These are phyloP conservation scores for Auxenochlorella pyrenoidosa DNA, from an alignment of 139 green algal genomes.

Conservation along the genomic window DNA sequence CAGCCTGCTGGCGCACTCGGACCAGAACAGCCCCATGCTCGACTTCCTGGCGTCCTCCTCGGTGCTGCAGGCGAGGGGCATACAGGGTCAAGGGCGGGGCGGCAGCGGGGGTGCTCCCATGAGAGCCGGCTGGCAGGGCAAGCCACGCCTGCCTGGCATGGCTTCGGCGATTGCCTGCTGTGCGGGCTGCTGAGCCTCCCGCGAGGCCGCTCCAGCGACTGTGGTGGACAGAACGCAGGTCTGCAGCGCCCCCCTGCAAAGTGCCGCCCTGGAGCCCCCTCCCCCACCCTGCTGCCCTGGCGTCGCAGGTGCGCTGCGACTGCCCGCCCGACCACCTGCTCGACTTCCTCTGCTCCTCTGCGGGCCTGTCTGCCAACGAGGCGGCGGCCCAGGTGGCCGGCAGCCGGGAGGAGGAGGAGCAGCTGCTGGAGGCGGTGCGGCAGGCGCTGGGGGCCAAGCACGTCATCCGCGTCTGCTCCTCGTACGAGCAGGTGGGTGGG, in stretches of 20 bases:
- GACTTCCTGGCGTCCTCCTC: conserved; percentile 76
- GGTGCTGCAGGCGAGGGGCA: conserved; percentile 75
- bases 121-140: no score
- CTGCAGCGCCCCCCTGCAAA: neutral
- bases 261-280: neutral
- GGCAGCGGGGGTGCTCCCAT: neutral
- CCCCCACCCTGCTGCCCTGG: neutral
- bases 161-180: neutral
- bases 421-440: conserved; percentile 56
- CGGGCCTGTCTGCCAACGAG: conserved; percentile 57
- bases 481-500: conserved; percentile 51
- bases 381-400: conserved; percentile 51
- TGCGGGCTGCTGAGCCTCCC: no score
- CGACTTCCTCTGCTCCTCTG: conserved; percentile 76
- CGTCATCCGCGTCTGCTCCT: conserved; percentile 68
- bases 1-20: conserved; percentile 82
- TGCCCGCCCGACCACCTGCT: conserved; percentile 78
- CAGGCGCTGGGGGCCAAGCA: conserved; percentile 63
- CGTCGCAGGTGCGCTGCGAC: conserved; percentile 77
- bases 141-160: neutral
- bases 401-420: conserved; percentile 49
- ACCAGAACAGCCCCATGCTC: conserved; percentile 73
- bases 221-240: no score
- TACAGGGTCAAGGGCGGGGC: neutral
- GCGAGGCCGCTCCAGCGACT: no score